These are phyloP conservation scores for Cardamine resedifolia DNA, from an alignment of 345 rosid species.

Conservation along the genomic window DNA sequence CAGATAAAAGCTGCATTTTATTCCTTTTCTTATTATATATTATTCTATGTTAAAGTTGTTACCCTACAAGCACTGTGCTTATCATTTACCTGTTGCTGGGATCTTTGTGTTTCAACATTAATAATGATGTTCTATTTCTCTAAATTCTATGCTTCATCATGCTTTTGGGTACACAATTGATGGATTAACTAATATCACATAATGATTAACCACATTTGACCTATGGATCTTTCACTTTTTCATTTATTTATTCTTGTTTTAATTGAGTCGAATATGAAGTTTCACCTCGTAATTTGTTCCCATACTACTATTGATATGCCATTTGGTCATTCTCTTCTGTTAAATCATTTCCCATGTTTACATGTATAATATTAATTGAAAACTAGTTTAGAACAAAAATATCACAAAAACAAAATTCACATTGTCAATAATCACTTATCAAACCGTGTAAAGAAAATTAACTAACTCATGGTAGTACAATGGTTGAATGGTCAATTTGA, in stretches of 20 bases:
- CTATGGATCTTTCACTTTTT: conserved; percentile 31
- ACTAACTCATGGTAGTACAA: not conserved
- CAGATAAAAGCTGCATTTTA: not conserved
- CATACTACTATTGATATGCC: not conserved
- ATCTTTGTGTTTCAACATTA: conserved; percentile 45
- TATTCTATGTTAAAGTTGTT: conserved; percentile 8
- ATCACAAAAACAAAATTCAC: not conserved
- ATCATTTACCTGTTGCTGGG: conserved; percentile 40
- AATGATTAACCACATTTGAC: conserved; percentile 49
- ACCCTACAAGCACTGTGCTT: conserved; percentile 35
- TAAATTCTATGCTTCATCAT: conserved; percentile 63
- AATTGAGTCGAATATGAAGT: conserved; percentile 27
- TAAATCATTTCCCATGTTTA: not conserved
- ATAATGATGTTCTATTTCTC: conserved; percentile 57
- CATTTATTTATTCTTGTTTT: conserved; percentile 10
- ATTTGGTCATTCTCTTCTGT: not conserved
- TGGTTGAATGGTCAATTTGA: not conserved
- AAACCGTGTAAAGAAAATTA: not conserved
- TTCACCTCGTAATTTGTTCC: conserved; percentile 40
- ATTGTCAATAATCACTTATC: not conserved
- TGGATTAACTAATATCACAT: conserved; percentile 60
- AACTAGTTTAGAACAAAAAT: not conserved
- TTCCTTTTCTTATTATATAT: not conserved
- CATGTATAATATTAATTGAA: not conserved
- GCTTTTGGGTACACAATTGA: conserved; percentile 66